phyloP scores from a whole-genome alignment of 768 basidiomycete genomes.

The Pholiota microspora region DNA sequence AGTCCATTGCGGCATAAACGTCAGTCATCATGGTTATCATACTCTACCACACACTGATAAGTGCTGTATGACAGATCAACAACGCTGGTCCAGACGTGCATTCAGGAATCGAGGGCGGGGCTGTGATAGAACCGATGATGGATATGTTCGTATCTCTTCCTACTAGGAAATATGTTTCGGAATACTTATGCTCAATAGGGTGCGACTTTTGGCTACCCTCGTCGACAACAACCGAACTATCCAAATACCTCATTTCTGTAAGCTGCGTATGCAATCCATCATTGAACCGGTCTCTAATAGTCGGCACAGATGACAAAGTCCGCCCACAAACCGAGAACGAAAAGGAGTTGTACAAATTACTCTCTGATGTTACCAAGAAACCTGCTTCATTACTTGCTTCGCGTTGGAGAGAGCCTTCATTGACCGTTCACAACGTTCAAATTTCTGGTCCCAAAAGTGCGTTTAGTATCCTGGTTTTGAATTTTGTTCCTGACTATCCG shows the following conservation, averaged over 20 bases:
- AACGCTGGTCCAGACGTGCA: constrained; percentile 81
- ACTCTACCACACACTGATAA: no score
- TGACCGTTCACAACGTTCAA: constrained; percentile 84
- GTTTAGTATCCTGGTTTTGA: constrained; percentile 20
- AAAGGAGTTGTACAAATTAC: constrained; percentile 58
- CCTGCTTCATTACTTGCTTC: constrained; percentile 68
- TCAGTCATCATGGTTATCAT: no score
- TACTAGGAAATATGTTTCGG: background rate
- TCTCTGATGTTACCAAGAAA: constrained; percentile 67
- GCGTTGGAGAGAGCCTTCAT: constrained; percentile 87
- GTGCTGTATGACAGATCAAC: no score
- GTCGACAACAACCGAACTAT: constrained; percentile 57
- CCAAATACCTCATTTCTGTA: constrained; percentile 81
- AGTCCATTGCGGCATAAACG: constrained; percentile 81
- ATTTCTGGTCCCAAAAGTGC: constrained; percentile 80
- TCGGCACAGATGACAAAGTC: constrained; percentile 67
- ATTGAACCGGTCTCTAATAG: background rate
- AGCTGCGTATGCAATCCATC: constrained; percentile 22
- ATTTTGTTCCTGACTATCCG: background rate
- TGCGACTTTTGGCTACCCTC: constrained; percentile 74
- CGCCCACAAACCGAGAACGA: constrained; percentile 69
- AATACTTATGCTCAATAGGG: constrained; percentile 41
- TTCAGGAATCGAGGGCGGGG: constrained; percentile 93
- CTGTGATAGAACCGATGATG: constrained; percentile 83
- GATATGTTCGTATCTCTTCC: constrained; percentile 64